Base-by-base conservation (phyloP, 2,329 filamentous ascomycete species). In the Parafenestella ontariensis region DNA sequence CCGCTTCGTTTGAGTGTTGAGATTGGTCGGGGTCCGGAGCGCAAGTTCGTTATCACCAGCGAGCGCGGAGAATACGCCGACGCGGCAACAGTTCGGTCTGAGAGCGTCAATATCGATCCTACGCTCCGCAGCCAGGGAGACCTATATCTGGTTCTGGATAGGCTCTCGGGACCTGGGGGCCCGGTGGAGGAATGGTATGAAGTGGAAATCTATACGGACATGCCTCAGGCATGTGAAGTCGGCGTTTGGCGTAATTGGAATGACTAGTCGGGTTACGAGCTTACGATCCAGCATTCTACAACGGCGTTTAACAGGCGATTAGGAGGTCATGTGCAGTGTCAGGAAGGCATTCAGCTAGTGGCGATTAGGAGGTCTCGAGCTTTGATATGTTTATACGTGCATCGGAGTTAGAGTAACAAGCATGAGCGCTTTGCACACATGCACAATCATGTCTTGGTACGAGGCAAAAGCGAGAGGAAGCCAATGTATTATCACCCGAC, bases 131-230 rank as follows among this genome's bases (percentile, higher is more conserved):
- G 44, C 17, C 76, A 76, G 9, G 83, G 84, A 18, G 87, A 87
- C 17, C 73, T 92, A 52, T 96, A 90, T 89, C 79, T 97, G 48
- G 88, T 96, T 5, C 79, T 97, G 37, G 92, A 97, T 76, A 84
- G 89, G 61, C 83, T 94, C 66, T 89, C 87, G n/a, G 84, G 83
- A 10, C 80, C 80, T 40, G 77, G 77, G 5, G 81, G 73, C 36
- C 68, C 72, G 49, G 69, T 64, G 47, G 78, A 78, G 49, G 82
- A 84, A 68, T 75, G 79, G 52, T 83, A 90, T 50, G 70, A 76
- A 7, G 73, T 83, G 5, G 79, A 82, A 61, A 64, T 82, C 18
- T 78, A 77, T 39, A 76, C 74, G 15, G 81, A 83, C 58, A 74
- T 76, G 50, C 74, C 74, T 7, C 71, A 81, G 41, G 77, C 73